phyloP scores from a whole-genome alignment of 176 grass and related monocot species.

The Phyllostachys edulis region DNA sequence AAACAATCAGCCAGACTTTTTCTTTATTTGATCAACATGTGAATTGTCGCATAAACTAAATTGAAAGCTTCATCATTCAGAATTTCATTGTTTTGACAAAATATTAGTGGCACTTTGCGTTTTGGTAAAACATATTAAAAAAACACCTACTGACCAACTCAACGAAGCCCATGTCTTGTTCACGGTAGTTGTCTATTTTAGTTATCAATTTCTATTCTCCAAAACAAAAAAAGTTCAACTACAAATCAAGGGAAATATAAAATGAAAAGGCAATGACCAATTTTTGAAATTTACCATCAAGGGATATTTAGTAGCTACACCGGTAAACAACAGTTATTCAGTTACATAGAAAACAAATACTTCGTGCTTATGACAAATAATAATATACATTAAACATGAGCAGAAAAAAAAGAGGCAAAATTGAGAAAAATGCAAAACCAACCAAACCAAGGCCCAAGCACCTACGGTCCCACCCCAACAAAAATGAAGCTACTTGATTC shows the following conservation, averaged over 20 bases:
- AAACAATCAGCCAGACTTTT: neutral
- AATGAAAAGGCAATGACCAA: neutral
- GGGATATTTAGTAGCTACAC: neutral
- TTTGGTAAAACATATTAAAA: neutral
- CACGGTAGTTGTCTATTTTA: slow-evolving; percentile 9
- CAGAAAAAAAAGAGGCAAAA: neutral
- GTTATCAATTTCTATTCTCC: neutral
- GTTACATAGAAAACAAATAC: neutral
- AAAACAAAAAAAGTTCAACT: neutral
- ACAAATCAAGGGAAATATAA: neutral
- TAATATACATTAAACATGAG: neutral
- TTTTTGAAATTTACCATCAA: neutral
- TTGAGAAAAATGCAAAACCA: neutral
- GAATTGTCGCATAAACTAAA: neutral
- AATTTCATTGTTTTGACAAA: slow-evolving; percentile 7
- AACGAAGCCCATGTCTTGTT: slow-evolving; percentile 1
- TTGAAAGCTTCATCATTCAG: neutral
- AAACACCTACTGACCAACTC: too few species aligned
- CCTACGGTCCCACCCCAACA: neutral
- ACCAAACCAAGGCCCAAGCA: neutral
- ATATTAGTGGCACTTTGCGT: neutral
- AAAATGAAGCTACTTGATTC: slow-evolving; percentile 12
- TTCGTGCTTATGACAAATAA: slow-evolving; percentile 1
- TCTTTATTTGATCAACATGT: neutral
- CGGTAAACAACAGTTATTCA: neutral